These are phyloP conservation scores for Sugiyamaella paludigena DNA, from an alignment of 1,139 yeast species.

Conservation along the genomic window DNA sequence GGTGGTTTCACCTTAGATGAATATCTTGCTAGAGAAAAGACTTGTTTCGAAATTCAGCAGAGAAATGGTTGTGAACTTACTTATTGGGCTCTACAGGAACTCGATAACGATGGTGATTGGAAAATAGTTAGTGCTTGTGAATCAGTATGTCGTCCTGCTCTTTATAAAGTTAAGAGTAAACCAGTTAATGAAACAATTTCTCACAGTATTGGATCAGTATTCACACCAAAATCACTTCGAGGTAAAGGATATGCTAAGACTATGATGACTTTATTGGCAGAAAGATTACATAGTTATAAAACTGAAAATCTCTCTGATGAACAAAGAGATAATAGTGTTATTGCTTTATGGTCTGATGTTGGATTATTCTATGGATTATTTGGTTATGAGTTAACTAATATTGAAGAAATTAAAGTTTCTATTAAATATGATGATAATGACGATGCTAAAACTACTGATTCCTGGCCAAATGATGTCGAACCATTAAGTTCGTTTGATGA, in stretches of 20 bases:
- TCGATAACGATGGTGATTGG: slow-evolving; percentile 17
- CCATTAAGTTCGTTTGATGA: slow-evolving; percentile 36
- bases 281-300: slow-evolving; percentile 41
- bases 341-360: slow-evolving; percentile 66
- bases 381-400: slow-evolving; percentile 49
- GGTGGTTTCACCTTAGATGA: slow-evolving; percentile 29
- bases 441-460: slow-evolving; percentile 3
- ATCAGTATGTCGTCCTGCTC: slow-evolving; percentile 45
- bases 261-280: slow-evolving; percentile 48
- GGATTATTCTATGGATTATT: slow-evolving; percentile 61
- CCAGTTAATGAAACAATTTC: slow-evolving; percentile 39
- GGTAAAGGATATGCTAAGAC: slow-evolving; percentile 62
- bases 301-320: slow-evolving; percentile 37
- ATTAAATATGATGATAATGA: slow-evolving; percentile 22
- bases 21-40: slow-evolving; percentile 33
- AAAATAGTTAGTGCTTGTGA: slow-evolving; percentile 48
- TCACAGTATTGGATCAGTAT: slow-evolving; percentile 65
- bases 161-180: slow-evolving; percentile 30
- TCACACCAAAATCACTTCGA: slow-evolving; percentile 54
- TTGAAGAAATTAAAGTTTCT: slow-evolving; percentile 28
- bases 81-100: slow-evolving; percentile 33
- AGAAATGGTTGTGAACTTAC: slow-evolving; percentile 25
- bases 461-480: slow-evolving; percentile 27
- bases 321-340: slow-evolving; percentile 42
- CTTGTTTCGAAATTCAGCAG: slow-evolving; percentile 22